Conservation (phyloP, 306 rosid species). For the Nissolia schottii region DNA sequence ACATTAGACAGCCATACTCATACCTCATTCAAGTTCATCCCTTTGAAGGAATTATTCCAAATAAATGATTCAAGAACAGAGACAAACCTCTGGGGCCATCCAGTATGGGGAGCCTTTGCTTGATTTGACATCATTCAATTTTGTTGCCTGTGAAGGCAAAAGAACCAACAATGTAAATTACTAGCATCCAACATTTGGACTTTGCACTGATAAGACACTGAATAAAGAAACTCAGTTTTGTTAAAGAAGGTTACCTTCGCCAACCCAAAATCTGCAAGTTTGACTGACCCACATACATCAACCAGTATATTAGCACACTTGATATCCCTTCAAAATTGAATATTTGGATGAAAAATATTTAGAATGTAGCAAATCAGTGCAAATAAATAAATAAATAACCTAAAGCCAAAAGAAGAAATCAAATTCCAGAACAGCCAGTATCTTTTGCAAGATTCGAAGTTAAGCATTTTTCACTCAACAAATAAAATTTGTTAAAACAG, state of each 20-base stretch:
- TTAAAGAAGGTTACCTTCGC: slow-evolving; percentile 43
- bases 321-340: slow-evolving; percentile 48
- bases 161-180: slow-evolving; percentile 18
- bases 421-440: not conserved
- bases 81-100: slow-evolving; percentile 69
- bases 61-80: slow-evolving; percentile 12
- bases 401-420: not conserved
- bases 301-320: slow-evolving; percentile 59
- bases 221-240: not conserved
- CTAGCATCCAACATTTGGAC: not conserved
- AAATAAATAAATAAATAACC: not conserved
- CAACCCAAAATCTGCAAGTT: slow-evolving; percentile 68
- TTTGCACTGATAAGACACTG: not conserved
- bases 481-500: not conserved
- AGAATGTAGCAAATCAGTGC: slow-evolving; percentile 11
- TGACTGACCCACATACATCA: slow-evolving; percentile 47
- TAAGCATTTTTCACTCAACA: not conserved
- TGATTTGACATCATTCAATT: slow-evolving; percentile 53
- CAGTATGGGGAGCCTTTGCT: slow-evolving; percentile 62
- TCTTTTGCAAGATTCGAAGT: not conserved
- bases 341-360: not conserved
- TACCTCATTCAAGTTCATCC: slow-evolving; percentile 16
- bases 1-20: slow-evolving; percentile 1
- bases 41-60: slow-evolving; percentile 11
- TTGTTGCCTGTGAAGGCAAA: slow-evolving; percentile 45